Conservation (phyloP, 2,329 filamentous ascomycete genomes). For the Septoria linicola region DNA sequence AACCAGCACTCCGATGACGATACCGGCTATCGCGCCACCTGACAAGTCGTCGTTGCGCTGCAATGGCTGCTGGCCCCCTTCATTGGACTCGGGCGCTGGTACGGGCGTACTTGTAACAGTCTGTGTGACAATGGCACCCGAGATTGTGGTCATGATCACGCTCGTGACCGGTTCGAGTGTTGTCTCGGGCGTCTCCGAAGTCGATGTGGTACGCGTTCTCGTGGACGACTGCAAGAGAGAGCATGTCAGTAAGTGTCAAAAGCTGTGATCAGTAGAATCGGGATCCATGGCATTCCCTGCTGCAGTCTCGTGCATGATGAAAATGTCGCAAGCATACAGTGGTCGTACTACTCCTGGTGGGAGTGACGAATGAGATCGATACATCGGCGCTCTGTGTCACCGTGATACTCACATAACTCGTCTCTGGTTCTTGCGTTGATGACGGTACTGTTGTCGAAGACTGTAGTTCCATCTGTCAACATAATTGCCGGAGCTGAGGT, state of each 20-base stretch:
- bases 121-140: constrained; percentile 45
- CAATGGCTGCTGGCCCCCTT: constrained; percentile 26
- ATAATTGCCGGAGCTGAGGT: constrained; percentile 13
- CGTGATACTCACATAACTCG: constrained; percentile 34
- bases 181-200: constrained; percentile 26
- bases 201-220: constrained; percentile 20
- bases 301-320: constrained; percentile 24
- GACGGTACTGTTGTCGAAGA: constrained; percentile 24
- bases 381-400: constrained; percentile 30
- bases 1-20: constrained; percentile 45
- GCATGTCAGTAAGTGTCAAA: constrained; percentile 21
- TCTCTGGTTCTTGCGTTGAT: constrained; percentile 28
- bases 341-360: constrained; percentile 13
- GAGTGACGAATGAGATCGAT: constrained; percentile 33
- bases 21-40: constrained; percentile 45
- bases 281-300: constrained; percentile 12
- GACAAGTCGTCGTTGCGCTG: constrained; percentile 34
- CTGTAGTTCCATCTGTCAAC: constrained; percentile 25
- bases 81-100: constrained; percentile 18
- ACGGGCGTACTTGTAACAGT: constrained; percentile 45
- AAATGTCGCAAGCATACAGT: constrained; percentile 32
- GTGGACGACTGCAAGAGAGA: constrained; percentile 12
- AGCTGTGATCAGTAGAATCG: constrained; percentile 13
- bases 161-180: constrained; percentile 35
- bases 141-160: constrained; percentile 44